A percentile compares a stretch with the other conserved stretches of the same genome.
Evolutionary conservation across 352 stramenopile genomes (phyloP).

Genomic region (Pythium aristosporum): DNA sequence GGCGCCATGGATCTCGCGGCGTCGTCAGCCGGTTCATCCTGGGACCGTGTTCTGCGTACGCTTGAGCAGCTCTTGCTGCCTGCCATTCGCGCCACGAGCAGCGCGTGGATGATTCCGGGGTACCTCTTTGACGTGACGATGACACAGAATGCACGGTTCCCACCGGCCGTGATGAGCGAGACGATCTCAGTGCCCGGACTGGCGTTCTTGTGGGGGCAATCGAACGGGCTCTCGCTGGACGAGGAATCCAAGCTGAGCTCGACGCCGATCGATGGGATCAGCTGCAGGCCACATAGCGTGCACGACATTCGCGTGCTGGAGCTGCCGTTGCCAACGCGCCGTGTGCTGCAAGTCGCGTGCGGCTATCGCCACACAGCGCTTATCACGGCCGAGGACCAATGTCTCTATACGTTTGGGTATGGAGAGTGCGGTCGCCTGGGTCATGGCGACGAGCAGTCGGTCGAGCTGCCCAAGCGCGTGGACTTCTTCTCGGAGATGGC

Average conservation of each 20-base stretch:
- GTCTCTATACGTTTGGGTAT: conserved; percentile 82
- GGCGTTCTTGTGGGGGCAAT: conserved; percentile 60
- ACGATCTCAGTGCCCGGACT: conserved; percentile 47
- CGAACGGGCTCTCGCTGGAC: conserved; percentile 60
- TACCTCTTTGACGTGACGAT: conserved; percentile 40
- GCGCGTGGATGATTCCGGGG: conserved; percentile 55
- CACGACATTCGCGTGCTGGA: conserved; percentile 38
- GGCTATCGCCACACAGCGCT: conserved; percentile 79
- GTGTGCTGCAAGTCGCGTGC: conserved; percentile 68
- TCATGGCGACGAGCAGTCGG: conserved; percentile 60
- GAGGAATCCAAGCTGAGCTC: conserved; percentile 37
- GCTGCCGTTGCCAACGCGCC: conserved; percentile 50
- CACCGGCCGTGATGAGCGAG: conserved; percentile 28
- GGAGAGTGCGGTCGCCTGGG: conserved; percentile 77
- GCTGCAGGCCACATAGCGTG: conserved; percentile 9
- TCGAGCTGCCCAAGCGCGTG: conserved; percentile 42
- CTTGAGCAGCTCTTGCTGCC: conserved; percentile 23
- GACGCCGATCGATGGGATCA: conserved; percentile 12
- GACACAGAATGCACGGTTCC: conserved; percentile 21
- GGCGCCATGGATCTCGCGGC: conserved; percentile 11
- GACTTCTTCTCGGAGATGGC: conserved; percentile 54
- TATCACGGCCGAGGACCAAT: conserved; percentile 48
- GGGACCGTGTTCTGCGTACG: conserved; percentile 19
- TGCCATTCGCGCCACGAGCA: conserved; percentile 36
- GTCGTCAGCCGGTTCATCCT: conserved; percentile 1